Evolutionary conservation across 371 early-diverging fungal genomes (phyloP), one percentile per base, ranked within the genome.

Genomic region (Mucor sp.): DNA sequence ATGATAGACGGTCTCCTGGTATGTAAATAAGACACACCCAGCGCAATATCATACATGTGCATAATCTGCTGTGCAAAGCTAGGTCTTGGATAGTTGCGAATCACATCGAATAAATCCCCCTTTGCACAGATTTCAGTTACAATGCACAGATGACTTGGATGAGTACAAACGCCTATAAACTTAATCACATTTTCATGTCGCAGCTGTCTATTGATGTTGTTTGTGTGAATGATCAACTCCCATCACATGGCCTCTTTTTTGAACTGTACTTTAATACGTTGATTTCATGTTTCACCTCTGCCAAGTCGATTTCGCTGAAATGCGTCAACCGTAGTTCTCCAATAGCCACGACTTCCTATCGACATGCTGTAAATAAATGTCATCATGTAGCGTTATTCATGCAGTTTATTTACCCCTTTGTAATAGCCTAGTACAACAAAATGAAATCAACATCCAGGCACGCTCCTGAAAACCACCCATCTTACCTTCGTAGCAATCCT

Each of bases 41-140:
- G 72, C 4, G 93, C 88, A 76, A 94, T 93, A 66, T 95, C 93
- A 70, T 93, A 90, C 93, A 93, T 93, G 48, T 86, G 89, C 85
- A 86, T 90, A 58, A 88, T 78, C 84, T 86, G 50, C 30, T 89
- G 89, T 19, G 87, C 80, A 68, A 91, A 89, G 27, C 78, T 74
- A 7, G 92, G 91, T 68, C 83, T 87, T 58, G 84, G 85, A 55
- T 76, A 80, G 62, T 79, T 81, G 44, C 91, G 77, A 80, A 93
- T 91, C 64, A 86, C 90, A 69, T 93, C 93, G 73, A 89, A 91
- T 60, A 91, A 64, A 71, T 91, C 93, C 17, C 91, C 91, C 71
- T 89, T 86, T 58, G 87, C 79, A 67, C 93, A 93, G 23, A 91
- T 77, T 71, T 93, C 93, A 6, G 92, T 92, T 23, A 92, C 84